These are phyloP conservation scores for Penicillium sp. DNA, from an alignment of 2,329 filamentous ascomycete species.

Conservation along the genomic window DNA sequence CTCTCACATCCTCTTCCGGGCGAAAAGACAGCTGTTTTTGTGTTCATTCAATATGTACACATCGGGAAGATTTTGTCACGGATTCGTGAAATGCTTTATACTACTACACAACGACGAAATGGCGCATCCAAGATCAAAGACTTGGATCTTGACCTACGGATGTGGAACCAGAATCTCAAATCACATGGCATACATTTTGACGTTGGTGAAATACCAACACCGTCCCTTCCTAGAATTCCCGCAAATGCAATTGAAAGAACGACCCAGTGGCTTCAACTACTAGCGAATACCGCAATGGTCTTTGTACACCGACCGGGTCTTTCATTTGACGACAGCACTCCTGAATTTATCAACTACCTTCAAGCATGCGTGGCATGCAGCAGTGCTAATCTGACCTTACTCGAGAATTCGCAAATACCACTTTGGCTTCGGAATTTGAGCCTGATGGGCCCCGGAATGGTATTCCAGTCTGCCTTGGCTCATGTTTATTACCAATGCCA, in stretches of 20 bases:
- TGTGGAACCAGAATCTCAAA: conserved; percentile 15
- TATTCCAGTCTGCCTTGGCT: conserved; percentile 11
- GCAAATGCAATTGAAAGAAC: not conserved
- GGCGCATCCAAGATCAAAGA: conserved; percentile 10
- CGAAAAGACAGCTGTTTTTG: conserved; percentile 6
- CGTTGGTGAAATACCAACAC: conserved; percentile 1
- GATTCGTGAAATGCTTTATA: conserved; percentile 11
- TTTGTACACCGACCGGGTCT: conserved; percentile 9
- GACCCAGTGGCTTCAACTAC: conserved; percentile 6
- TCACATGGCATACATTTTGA: conserved; percentile 7
- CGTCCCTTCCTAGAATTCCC: not conserved
- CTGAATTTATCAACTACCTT: conserved; percentile 8
- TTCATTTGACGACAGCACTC: conserved; percentile 10
- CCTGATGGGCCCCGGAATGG: conserved; percentile 4
- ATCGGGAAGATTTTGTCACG: conserved; percentile 8
- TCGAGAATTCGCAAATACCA: conserved; percentile 1
- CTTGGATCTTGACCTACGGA: conserved; percentile 6
- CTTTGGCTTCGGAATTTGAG: conserved; percentile 12
- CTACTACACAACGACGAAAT: conserved; percentile 12
- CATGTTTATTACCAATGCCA: conserved; percentile 9
- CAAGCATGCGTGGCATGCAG: conserved; percentile 3
- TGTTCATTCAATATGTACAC: conserved; percentile 13
- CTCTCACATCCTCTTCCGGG: conserved; percentile 9
- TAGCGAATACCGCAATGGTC: conserved; percentile 7
- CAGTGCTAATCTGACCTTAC: not conserved